Evolutionary conservation across 345 rosid genomes (phyloP), one percentile per base, ranked within the genome.

Genomic region (Salix koriyanagi): DNA sequence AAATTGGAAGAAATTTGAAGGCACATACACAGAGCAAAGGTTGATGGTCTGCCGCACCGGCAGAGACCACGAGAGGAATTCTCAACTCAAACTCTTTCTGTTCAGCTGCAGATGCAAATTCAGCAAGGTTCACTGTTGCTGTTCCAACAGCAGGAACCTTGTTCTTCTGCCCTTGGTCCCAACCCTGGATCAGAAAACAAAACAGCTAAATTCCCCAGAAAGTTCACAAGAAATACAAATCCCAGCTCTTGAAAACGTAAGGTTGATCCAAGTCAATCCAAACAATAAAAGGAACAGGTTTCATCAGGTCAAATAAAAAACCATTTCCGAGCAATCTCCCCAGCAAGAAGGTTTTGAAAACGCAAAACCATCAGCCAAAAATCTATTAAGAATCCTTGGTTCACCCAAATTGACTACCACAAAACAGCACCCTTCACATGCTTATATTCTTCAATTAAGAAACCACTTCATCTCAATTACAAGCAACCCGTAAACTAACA

Each of bases 11-110:
- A 68, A 60, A 19, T 25, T 26, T 42, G 30, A 72, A 77, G 25
- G 70, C 58, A 80, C 93, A 18, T 93, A 96, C 99, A 72, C 77
- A 81, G 36, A 86, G 83, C 32, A 54, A 18, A 8, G 85, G 79
- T 12, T 44, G 70, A 76, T 84, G 75, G 58, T 84, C 87, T 19
- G 85, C 54, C 52, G 79, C 64, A 19, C 85, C 85, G 70, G 79
- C 75, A 39, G 86, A 36, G 48, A 71, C 74, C 56, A 82, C 72
- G 8, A 93, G 85, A 67, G 94, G 97, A 18, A 91, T 82, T 67
- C 82, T 87, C 81, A 90, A 69, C 66, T 89, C 90, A 77, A 87
- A 80, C 81, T 90, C 91, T 76, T 89, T 88, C 80, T 89, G 89
- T 72, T 82, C 88, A 72, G 79, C 84, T 71, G 82, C 41, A 67